Percentiles rank a stretch among this genome's conserved stretches.
These are phyloP conservation scores for Camelina neglecta DNA, from an alignment of 345 rosid genomes.

Conservation along the genomic window DNA sequence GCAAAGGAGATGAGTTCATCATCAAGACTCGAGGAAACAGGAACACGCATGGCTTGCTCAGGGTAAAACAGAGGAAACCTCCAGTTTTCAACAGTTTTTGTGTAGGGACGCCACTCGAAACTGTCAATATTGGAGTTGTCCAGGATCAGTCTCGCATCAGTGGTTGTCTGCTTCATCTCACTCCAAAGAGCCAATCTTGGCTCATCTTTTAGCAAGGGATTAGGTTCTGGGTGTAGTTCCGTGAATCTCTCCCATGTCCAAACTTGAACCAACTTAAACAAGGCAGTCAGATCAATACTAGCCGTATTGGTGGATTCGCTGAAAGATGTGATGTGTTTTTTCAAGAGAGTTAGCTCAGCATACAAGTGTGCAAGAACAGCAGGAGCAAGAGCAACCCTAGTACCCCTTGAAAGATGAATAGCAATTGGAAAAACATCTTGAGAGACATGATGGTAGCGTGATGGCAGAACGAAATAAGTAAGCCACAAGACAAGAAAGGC, in stretches of 20 bases:
- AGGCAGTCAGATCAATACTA: constrained; percentile 27
- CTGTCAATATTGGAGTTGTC: constrained; percentile 33
- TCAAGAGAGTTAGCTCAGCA: constrained; percentile 46
- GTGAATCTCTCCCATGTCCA: constrained; percentile 65
- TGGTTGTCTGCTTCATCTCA: background rate
- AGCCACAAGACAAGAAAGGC: constrained; percentile 54
- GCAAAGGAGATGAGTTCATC: constrained; percentile 46
- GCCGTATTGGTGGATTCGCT: background rate
- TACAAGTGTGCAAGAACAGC: constrained; percentile 53
- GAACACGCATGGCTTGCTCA: constrained; percentile 33
- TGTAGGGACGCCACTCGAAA: constrained; percentile 61
- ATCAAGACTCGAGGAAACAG: constrained; percentile 17
- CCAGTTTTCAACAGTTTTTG: constrained; percentile 35
- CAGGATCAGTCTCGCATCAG: constrained; percentile 32
- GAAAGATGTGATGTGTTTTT: constrained; percentile 18
- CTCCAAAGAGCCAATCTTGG: constrained; percentile 50
- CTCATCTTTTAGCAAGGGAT: constrained; percentile 27
- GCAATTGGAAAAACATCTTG: constrained; percentile 30
- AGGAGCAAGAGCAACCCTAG: constrained; percentile 50
- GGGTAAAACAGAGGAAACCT: constrained; percentile 37
- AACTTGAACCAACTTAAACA: constrained; percentile 51
- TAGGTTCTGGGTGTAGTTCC: constrained; percentile 40
- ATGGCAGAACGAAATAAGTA: constrained; percentile 41
- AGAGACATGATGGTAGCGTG: background rate
- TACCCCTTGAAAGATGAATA: constrained; percentile 48